Evolutionary conservation across 768 basidiomycete species (phyloP).

Genomic region (Gymnopilus junonius): DNA sequence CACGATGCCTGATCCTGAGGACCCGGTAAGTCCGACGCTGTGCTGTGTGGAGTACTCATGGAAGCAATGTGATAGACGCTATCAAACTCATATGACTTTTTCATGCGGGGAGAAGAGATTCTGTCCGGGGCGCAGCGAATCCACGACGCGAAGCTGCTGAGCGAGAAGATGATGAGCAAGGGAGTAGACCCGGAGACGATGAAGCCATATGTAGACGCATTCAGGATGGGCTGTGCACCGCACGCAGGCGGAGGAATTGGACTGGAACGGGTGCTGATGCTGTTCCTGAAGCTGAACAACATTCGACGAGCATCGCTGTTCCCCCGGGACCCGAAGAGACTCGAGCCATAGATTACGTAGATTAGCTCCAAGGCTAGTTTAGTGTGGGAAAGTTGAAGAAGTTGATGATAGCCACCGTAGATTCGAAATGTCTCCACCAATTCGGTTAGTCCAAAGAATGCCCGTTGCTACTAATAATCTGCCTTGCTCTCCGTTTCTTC

Average conservation of each 20-base stretch:
- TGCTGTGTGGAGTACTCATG: conserved; percentile 14
- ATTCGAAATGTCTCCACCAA: conserved; percentile 13
- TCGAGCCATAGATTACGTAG: conserved; percentile 67
- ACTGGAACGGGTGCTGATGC: conserved; percentile 93
- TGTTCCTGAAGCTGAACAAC: conserved; percentile 97
- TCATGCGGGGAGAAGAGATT: conserved; percentile 99
- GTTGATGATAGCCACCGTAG: neutral
- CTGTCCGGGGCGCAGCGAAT: conserved; percentile 98
- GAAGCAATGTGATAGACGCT: conserved; percentile 55
- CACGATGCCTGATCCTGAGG: conserved; percentile 96
- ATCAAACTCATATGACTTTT: conserved; percentile 99
- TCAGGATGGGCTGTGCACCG: conserved; percentile 92
- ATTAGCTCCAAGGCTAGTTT: conserved; percentile 21
- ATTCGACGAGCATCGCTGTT: conserved; percentile 92
- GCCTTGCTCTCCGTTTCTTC: conserved; percentile 8
- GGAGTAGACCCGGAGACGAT: conserved; percentile 92
- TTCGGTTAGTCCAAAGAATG: conserved; percentile 27
- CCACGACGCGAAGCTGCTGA: conserved; percentile 84
- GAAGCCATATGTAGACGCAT: conserved; percentile 92
- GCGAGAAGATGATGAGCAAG: conserved; percentile 82
- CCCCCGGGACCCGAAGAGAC: conserved; percentile 95
- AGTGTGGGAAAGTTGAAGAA: conserved; percentile 30
- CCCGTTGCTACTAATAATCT: conserved; percentile 4
- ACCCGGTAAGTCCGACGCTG: conserved; percentile 63
- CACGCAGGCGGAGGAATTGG: conserved; percentile 98